Evolutionary conservation across 1,284 basidiomycete species (phyloP).

Genomic region (Agroathelia rolfsii): DNA sequence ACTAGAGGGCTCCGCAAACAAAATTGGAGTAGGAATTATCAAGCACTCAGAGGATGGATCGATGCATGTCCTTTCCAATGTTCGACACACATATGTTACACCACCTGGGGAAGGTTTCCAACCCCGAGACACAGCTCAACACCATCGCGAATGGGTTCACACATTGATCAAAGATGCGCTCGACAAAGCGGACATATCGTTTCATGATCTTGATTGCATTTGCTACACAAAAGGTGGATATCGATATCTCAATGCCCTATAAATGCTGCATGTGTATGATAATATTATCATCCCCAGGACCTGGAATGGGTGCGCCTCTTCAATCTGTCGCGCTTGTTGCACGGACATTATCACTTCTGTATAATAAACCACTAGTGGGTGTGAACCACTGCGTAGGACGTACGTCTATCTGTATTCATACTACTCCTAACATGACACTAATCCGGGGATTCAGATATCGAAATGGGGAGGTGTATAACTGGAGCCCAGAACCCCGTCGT

Average conservation of each 20-base stretch:
- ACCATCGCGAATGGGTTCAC: slow-evolving; percentile 91
- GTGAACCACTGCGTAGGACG: slow-evolving; percentile 99
- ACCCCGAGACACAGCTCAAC: slow-evolving; percentile 89
- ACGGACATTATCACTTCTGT: slow-evolving; percentile 81
- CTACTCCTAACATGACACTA: slow-evolving; percentile 1
- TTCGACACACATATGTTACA: slow-evolving; percentile 97
- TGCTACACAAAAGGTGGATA: slow-evolving; percentile 88
- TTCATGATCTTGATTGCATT: slow-evolving; percentile 85
- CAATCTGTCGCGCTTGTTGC: slow-evolving; percentile 96
- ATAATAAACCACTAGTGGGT: slow-evolving; percentile 86
- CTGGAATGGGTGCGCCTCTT: slow-evolving; percentile 96
- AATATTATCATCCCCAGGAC: slow-evolving; percentile 50
- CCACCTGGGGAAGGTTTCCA: slow-evolving; percentile 97
- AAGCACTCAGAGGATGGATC: slow-evolving; percentile 68
- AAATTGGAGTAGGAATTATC: slow-evolving; percentile 94
- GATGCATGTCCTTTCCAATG: slow-evolving; percentile 66
- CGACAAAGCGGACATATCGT: slow-evolving; percentile 56
- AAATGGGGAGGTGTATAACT: slow-evolving; percentile 96
- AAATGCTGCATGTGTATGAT: slow-evolving; percentile 1
- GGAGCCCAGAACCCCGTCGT: slow-evolving; percentile 93
- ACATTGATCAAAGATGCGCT: slow-evolving; percentile 78
- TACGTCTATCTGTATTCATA: slow-evolving; percentile 32
- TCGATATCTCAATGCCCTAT: slow-evolving; percentile 5
- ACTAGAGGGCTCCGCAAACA: slow-evolving; percentile 95
- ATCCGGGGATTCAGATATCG: slow-evolving; percentile 64